These are phyloP conservation scores for Cylindrotheca fusiformis DNA, from an alignment of 108 stramenopile species.

Conservation along the genomic window DNA sequence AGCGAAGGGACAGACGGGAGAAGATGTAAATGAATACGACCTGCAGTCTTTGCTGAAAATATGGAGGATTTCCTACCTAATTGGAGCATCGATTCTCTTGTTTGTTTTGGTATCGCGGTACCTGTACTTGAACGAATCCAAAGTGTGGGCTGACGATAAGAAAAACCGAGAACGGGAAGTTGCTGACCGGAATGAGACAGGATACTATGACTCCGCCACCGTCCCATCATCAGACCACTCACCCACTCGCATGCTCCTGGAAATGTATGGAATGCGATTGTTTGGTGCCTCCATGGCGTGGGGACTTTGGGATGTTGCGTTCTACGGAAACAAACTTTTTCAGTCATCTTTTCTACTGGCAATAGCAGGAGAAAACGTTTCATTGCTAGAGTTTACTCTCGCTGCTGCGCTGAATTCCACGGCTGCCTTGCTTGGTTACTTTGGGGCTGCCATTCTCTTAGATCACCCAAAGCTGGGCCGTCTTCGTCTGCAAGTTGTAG, in stretches of 20 bases:
- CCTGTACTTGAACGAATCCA: constrained; percentile 47
- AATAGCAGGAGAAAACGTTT: constrained; percentile 45
- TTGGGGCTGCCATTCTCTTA: constrained; percentile 60
- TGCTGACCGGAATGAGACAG: neutral
- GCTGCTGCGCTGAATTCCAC: constrained; percentile 65
- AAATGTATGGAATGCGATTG: constrained; percentile 64
- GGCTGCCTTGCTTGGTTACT: constrained; percentile 71
- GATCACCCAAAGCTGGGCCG: constrained; percentile 59
- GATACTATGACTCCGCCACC: neutral
- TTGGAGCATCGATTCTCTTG: constrained; percentile 47
- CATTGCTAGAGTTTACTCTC: constrained; percentile 42
- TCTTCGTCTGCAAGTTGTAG: constrained; percentile 50
- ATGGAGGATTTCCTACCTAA: constrained; percentile 55
- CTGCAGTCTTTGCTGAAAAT: constrained; percentile 33
- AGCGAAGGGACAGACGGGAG: constrained; percentile 8
- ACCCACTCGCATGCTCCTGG: neutral
- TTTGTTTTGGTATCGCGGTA: constrained; percentile 48
- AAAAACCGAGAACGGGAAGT: constrained; percentile 6
- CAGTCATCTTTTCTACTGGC: constrained; percentile 61
- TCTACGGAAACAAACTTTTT: constrained; percentile 83
- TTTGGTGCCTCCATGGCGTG: constrained; percentile 63
- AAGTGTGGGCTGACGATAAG: constrained; percentile 46
- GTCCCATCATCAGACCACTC: neutral
- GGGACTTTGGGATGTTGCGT: constrained; percentile 78
- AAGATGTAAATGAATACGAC: constrained; percentile 11